Evolutionary conservation across 768 basidiomycete genomes (phyloP), one percentile per base, ranked within the genome.

Genomic region (Gelatoporia subvermispora): DNA sequence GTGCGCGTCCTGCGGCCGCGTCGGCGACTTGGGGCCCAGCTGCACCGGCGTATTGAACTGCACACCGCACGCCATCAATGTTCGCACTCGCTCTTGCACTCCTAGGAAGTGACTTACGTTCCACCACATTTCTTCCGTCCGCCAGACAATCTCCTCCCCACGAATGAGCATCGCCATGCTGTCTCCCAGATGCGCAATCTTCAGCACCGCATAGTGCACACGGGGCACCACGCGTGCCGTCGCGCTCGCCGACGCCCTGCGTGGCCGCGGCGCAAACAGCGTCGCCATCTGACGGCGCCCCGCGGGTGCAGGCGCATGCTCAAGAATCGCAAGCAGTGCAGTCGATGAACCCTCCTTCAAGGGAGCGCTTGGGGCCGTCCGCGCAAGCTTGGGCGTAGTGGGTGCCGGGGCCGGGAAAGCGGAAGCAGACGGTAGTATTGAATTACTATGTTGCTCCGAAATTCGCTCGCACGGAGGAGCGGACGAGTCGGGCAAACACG

Each of bases 41-140:
- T 83, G 82, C 23, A 75, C 71, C 0, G 81, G 82, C n/a, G 76
- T 78, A 56, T 84, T 84, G 65, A 84, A 84, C 72, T 71, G 48
- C 21, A 42, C 34, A 41, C 18, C 28, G 31, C n/a, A n/a, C n/a
- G n/a, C n/a, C n/a, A n/a, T n/a, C n/a, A n/a, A n/a, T n/a, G n/a
- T n/a, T n/a, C n/a, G n/a, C n/a, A n/a, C n/a, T n/a, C n/a, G n/a
- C n/a, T n/a, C n/a, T n/a, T n/a, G n/a, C n/a, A n/a, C n/a, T n/a
- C n/a, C 5, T 21, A 31, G 37, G 34, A 15, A 35, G 47, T n/a
- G 34, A 8, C 81, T 63, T 60, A 82, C 81, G 13, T 75, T 77
- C 78, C 91, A 93, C 81, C 93, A 93, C 89, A 95, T 94, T 66
- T 96, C 94, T 37, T 88, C 80, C 42, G 84, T 88, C 25, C 93